These are phyloP conservation scores for Pseudogymnoascus sp. DNA, from an alignment of 2,329 filamentous ascomycete species.

Conservation along the genomic window DNA sequence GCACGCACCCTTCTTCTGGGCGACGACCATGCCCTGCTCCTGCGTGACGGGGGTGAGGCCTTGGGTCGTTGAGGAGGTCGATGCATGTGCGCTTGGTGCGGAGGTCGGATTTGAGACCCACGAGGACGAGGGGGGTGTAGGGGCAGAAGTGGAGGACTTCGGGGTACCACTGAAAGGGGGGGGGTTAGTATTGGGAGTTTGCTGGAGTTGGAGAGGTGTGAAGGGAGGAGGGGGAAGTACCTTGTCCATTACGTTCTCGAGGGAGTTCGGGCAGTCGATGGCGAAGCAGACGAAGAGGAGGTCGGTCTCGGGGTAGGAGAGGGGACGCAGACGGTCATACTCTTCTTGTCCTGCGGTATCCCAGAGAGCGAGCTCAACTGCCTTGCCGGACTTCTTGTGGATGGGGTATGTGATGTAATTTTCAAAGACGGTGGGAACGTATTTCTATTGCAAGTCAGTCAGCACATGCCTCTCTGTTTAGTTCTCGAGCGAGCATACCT, in stretches of 20 bases:
- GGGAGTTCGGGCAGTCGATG: slow-evolving; percentile 95
- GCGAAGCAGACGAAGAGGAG: slow-evolving; percentile 98
- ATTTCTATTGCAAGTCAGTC: slow-evolving; percentile 63
- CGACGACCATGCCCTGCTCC: slow-evolving; percentile 81
- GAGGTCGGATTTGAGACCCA: slow-evolving; percentile 94
- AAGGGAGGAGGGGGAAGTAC: slow-evolving; percentile 40
- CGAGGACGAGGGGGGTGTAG: slow-evolving; percentile 89
- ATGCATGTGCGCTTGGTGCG: slow-evolving; percentile 94
- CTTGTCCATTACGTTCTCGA: slow-evolving; percentile 99
- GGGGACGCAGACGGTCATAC: slow-evolving; percentile 89
- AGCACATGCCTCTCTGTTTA: background rate
- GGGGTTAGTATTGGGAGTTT: slow-evolving; percentile 23
- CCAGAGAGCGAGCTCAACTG: slow-evolving; percentile 94
- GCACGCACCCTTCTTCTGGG: slow-evolving; percentile 84
- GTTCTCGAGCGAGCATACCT: slow-evolving; percentile 53
- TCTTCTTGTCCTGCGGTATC: slow-evolving; percentile 98
- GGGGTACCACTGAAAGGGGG: slow-evolving; percentile 75
- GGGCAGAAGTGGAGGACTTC: slow-evolving; percentile 99
- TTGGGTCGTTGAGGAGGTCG: slow-evolving; percentile 96
- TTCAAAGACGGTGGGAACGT: slow-evolving; percentile 97
- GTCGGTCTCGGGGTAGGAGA: slow-evolving; percentile 97
- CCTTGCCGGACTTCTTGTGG: slow-evolving; percentile 82
- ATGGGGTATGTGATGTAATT: slow-evolving; percentile 99
- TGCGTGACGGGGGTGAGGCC: slow-evolving; percentile 90
- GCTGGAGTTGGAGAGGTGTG: slow-evolving; percentile 5